These are phyloP conservation scores for Insectozyma bohioensis DNA, from an alignment of 1,139 yeast genomes.

Conservation along the genomic window DNA sequence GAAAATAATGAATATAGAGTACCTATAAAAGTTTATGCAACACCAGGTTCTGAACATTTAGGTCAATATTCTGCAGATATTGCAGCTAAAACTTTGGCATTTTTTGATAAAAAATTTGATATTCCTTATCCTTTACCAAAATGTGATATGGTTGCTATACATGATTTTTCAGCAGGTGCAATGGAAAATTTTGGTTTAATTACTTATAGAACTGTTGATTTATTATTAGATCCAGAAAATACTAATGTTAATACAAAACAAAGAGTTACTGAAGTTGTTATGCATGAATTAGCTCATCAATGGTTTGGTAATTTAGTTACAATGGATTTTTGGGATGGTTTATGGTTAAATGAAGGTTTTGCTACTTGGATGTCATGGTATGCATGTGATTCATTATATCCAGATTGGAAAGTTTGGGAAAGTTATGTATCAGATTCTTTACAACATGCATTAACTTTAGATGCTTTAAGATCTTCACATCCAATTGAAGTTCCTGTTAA, in stretches of 20 bases:
- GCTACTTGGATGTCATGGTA: constrained; percentile 60
- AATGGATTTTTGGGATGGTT: constrained; percentile 65
- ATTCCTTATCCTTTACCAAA: constrained; percentile 62
- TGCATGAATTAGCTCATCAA: constrained; percentile 65
- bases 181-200: constrained; percentile 65
- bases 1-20: constrained; percentile 65
- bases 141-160: constrained; percentile 57
- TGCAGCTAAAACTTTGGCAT: constrained; percentile 53
- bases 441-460: constrained; percentile 53
- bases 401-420: constrained; percentile 60
- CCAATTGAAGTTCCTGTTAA: constrained; percentile 59
- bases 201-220: constrained; percentile 54
- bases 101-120: constrained; percentile 52
- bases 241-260: constrained; percentile 47
- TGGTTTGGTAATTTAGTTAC: constrained; percentile 66
- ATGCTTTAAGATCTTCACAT: constrained; percentile 54
- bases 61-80: constrained; percentile 52
- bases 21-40: constrained; percentile 56
- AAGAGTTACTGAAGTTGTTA: constrained; percentile 58
- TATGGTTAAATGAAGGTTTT: constrained; percentile 64
- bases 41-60: constrained; percentile 50
- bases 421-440: constrained; percentile 52
- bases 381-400: constrained; percentile 51
- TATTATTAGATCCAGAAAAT: constrained; percentile 46
- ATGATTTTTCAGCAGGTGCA: constrained; percentile 59